Percentiles rank a stretch among this genome's conserved stretches.
These are phyloP conservation scores for Umbelopsis sp. DNA, from an alignment of 371 early-diverging fungal species.

Conservation along the genomic window DNA sequence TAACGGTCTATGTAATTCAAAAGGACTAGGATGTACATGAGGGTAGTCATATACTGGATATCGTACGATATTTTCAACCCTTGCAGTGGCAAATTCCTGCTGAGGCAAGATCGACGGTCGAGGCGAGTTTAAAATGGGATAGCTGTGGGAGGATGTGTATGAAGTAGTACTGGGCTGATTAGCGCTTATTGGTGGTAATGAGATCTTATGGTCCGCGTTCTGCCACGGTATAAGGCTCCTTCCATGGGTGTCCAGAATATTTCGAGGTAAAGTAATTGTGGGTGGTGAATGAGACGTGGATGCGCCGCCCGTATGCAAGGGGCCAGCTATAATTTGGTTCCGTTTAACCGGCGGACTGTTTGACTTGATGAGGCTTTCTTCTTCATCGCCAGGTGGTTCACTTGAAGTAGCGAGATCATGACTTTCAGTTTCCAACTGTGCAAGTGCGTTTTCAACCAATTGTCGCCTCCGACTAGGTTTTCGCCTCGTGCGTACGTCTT, in stretches of 20 bases:
- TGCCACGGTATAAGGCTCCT: not conserved
- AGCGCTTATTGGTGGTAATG: not conserved
- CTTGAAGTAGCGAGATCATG: not conserved
- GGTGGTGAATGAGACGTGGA: not conserved
- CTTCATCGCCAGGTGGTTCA: not conserved
- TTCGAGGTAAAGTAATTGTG: not conserved
- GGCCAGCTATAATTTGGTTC: no score
- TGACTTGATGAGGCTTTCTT: not conserved
- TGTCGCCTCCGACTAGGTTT: not conserved
- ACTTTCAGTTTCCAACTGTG: not conserved
- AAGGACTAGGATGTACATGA: no score
- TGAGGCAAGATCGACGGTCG: not conserved
- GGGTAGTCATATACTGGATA: no score
- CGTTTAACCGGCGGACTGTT: no score
- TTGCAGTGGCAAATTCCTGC: no score
- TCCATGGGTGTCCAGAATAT: not conserved
- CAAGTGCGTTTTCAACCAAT: not conserved
- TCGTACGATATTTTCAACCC: no score
- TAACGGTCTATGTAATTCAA: no score
- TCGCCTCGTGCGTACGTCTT: slow-evolving; percentile 33
- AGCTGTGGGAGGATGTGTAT: no score
- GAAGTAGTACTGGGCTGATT: no score
- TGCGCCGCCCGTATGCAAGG: no score
- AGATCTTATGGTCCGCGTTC: not conserved
- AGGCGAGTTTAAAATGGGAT: no score